These are phyloP conservation scores for Eucalyptus curtisii DNA, from an alignment of 345 rosid genomes.

Conservation along the genomic window DNA sequence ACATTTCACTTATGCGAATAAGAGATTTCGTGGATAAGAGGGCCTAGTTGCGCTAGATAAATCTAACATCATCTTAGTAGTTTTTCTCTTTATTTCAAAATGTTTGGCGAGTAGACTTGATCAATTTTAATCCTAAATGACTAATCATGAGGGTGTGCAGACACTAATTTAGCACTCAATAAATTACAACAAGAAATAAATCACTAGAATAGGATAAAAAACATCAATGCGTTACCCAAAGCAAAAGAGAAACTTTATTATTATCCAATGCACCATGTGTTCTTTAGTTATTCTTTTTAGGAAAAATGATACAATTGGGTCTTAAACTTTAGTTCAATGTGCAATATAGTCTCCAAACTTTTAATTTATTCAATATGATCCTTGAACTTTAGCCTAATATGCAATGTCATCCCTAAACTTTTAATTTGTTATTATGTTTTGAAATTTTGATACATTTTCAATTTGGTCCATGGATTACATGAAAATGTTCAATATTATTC, in stretches of 20 bases:
- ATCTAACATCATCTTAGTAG: no score
- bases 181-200: neutral
- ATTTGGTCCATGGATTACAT: no score
- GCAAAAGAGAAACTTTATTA: neutral
- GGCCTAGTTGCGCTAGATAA: accelerated
- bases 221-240: no score
- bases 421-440: no score
- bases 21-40: neutral
- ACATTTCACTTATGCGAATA: no score
- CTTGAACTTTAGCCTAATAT: accelerated
- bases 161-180: neutral
- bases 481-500: no score
- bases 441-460: no score
- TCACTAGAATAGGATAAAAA: neutral
- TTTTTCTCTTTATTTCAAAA: no score
- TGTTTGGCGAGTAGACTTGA: neutral
- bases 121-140: neutral
- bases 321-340: accelerated
- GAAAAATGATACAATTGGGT: no score
- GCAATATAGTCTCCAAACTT: no score
- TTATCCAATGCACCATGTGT: neutral
- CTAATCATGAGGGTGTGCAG: neutral
- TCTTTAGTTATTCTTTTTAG: neutral
- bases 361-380: no score
- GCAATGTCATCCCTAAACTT: no score